These are phyloP conservation scores for Cutaneotrichosporon spelunceum DNA, from an alignment of 1,284 basidiomycete species.

Conservation along the genomic window DNA sequence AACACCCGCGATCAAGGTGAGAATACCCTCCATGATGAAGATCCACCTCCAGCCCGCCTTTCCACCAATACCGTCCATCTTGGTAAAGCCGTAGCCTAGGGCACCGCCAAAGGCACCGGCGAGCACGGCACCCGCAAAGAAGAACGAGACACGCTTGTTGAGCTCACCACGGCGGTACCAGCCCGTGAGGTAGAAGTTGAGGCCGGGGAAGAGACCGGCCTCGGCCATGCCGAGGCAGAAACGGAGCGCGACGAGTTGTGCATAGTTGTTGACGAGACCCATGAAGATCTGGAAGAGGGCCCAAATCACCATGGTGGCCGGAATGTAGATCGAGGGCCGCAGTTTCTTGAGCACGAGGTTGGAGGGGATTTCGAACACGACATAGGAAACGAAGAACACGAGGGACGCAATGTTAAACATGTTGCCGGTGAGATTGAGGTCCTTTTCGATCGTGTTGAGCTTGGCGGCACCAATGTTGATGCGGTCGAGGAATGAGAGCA, in stretches of 20 bases:
- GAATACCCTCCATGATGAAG: constrained; percentile 53
- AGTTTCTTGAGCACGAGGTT: constrained; percentile 54
- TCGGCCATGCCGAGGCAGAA: constrained; percentile 51
- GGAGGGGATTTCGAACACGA: constrained; percentile 52
- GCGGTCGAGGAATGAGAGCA: constrained; percentile 54
- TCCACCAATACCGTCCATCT: constrained; percentile 48
- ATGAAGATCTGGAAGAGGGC: constrained; percentile 49
- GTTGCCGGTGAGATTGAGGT: constrained; percentile 48
- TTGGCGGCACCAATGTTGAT: constrained; percentile 53
- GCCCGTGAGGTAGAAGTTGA: constrained; percentile 51
- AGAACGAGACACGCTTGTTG: constrained; percentile 50
- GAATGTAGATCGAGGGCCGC: constrained; percentile 49
- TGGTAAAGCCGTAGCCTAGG: constrained; percentile 39
- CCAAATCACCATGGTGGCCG: constrained; percentile 45
- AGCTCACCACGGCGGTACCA: constrained; percentile 53
- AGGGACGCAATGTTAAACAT: constrained; percentile 48
- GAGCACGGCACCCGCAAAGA: constrained; percentile 54
- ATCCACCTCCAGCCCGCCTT: constrained; percentile 54
- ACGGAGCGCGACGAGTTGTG: constrained; percentile 49
- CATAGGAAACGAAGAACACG: constrained; percentile 48
- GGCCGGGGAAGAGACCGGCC: constrained; percentile 48
- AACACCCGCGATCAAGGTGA: constrained; percentile 48
- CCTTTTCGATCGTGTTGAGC: constrained; percentile 44
- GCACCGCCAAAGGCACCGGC: constrained; percentile 52
- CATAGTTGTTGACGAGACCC: constrained; percentile 51